Base-by-base conservation (phyloP, 2,329 filamentous ascomycete genomes). In the Xylariomycetidae sp. region DNA sequence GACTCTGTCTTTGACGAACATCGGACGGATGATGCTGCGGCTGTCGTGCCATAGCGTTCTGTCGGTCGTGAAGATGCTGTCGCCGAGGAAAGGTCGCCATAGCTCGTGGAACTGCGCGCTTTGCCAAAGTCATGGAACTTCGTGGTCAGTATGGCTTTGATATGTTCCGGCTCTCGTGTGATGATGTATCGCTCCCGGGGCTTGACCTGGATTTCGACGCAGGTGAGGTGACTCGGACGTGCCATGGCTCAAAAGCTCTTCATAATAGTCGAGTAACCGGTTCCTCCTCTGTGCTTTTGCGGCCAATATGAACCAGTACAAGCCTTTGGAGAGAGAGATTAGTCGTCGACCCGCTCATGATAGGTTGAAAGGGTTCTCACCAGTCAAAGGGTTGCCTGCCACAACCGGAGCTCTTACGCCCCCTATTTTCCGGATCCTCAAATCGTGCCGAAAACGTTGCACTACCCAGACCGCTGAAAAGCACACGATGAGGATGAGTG, bases 41-140 rank as follows among this genome's bases (percentile, higher is more conserved):
- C 67, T 72, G 19, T 70, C 60, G 26, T 72, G 66, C 74, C 74
- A 77, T n/a, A 58, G 54, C 23, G 57, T 49, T 1, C 71, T 71
- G 34, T 76, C 69, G 0, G 61, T 65, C 0, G 64, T 68, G 44
- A 77, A 76, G 44, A 79, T 76, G 27, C 70, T 70, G 39, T 74
- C 61, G 3, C 74, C 73, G 6, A 77, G 56, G 29, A 76, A 60
- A 0, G 66, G 67, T 1, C 56, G 47, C 53, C 70, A 65, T 3
- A 58, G 49, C 1, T 53, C 36, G 35, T 67, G 64, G 37, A 72
- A 66, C n/a, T 43, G 37, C 0, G 53, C 0, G 68, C 64, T 33
- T 75, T 61, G 15, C 62, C 63, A 37, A 69, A 79, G 38, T 76
- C 67, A 36, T 68, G 59, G 50, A 79, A 79, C 33, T 75, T 65